Percentiles rank a stretch among this genome's conserved stretches.
Evolutionary conservation across 192 early-diverging fungal genomes (phyloP).

Genomic region (Geosiphon pyriformis): DNA sequence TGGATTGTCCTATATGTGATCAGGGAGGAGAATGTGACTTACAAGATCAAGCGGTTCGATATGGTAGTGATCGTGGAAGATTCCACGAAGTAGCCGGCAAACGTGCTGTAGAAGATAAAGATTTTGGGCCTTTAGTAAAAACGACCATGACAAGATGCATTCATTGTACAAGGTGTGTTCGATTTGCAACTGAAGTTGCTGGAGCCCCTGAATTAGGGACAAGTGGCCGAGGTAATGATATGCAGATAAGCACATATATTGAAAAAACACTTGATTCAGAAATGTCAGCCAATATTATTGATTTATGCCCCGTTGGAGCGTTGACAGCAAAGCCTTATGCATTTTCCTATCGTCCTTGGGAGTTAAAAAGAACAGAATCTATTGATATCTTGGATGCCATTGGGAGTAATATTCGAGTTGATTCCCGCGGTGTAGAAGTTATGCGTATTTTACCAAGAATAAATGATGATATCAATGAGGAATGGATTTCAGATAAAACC

Average conservation of each 20-base stretch:
- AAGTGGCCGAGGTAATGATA: conserved; percentile 91
- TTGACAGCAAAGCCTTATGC: conserved; percentile 96
- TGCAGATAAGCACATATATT: conserved; percentile 98
- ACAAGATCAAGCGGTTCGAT: conserved; percentile 96
- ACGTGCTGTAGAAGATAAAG: conserved; percentile 96
- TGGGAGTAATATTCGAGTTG: conserved; percentile 93
- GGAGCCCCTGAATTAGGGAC: conserved; percentile 94
- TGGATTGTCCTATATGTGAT: conserved; percentile 98
- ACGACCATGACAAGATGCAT: conserved; percentile 98
- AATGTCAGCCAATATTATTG: conserved; percentile 96
- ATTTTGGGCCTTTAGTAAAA: conserved; percentile 92
- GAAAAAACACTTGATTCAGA: conserved; percentile 83
- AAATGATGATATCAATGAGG: conserved; percentile 98
- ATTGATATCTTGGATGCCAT: conserved; percentile 94
- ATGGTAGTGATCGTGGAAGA: conserved; percentile 89
- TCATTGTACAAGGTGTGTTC: conserved; percentile 98
- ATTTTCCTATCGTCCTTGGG: conserved; percentile 93
- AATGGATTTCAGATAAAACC: conserved; percentile 99
- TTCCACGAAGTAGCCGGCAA: conserved; percentile 80
- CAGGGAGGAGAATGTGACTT: conserved; percentile 99
- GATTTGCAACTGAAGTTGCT: conserved; percentile 97
- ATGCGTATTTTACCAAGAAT: conserved; percentile 92
- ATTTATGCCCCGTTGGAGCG: conserved; percentile 97
- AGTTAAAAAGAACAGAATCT: conserved; percentile 91
- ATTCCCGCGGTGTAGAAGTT: conserved; percentile 92